Base-by-base conservation (phyloP, 164 flowering plant genomes). In the Vitis rotundifolia region DNA sequence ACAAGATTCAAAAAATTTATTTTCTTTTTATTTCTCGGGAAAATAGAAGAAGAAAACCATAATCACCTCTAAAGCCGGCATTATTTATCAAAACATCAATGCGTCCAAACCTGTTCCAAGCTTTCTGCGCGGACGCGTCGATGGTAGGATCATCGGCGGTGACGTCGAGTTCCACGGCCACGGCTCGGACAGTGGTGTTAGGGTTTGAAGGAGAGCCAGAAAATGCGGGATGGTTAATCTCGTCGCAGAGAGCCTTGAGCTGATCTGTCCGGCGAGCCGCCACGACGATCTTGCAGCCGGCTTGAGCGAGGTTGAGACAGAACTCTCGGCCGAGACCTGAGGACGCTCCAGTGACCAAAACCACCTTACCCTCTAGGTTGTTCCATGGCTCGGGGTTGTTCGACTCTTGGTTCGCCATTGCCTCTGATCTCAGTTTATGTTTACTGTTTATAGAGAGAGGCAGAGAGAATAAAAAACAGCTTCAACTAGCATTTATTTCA, bases 271-370 rank as follows among this genome's bases (percentile, higher is more conserved):
- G 79, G 31, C 94, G 86, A 54, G 96, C 97, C 0, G 96, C 94
- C 2, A 88, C 93, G 10, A 92, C 52, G 68, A 92, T 70, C 14
- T 54, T 70, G 73, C 94, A 92, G 9, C 94, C 94, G 64, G 89
- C 86, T 73, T 68, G 69, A 61, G 92, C 89, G 1, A 92, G 76
- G 68, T 88, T 87, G 44, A 84, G 66, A 64, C 95, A 90, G 68
- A 90, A 73, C 0, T 88, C 87, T 0, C 81, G 78, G 49, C 96
- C 97, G 3, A 92, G 31, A 2, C 97, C 94, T 0, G 97, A 83
- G 0, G 97, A 90, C 0, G 96, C 96, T 1, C 94, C 94, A 9
- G 94, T 89, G 44, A 87, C 88, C 86, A 89, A 59, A 2, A 87
- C 90, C 49, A 91, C 88, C 59, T 87, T 88, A 37, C 75, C 81